Percentiles rank a stretch among this genome's conserved stretches.
These are phyloP conservation scores for Cryphonectria naterciae DNA, from an alignment of 2,329 filamentous ascomycete genomes.

Conservation along the genomic window DNA sequence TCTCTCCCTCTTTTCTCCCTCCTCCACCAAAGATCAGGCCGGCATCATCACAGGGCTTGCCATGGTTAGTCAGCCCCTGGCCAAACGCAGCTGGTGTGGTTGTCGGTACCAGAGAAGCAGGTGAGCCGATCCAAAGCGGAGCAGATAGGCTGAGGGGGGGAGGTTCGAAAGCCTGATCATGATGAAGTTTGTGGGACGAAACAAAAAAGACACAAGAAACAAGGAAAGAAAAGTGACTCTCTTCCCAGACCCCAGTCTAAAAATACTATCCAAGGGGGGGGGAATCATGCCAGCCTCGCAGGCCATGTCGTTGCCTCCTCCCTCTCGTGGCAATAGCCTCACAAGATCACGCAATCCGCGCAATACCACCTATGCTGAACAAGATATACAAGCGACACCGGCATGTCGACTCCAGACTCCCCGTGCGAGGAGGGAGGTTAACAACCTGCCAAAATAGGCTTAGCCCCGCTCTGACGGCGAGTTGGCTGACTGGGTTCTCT, in stretches of 20 bases:
- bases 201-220: too few species aligned
- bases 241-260: not conserved
- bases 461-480: not conserved
- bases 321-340: constrained; percentile 18
- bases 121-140: not conserved
- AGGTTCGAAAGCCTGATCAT: not conserved
- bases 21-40: not conserved
- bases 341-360: constrained; percentile 20
- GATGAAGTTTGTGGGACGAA: not conserved
- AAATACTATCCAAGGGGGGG: not conserved
- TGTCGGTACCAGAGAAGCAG: not conserved
- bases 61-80: not conserved
- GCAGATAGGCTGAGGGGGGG: not conserved
- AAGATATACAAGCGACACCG: constrained; percentile 6
- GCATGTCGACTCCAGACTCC: constrained; percentile 9
- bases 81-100: not conserved
- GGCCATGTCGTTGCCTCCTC: constrained; percentile 12
- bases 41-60: not conserved
- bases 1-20: too few species aligned
- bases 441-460: constrained; percentile 18
- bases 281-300: not conserved
- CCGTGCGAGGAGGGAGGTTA: not conserved
- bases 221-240: not conserved
- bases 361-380: constrained; percentile 16
- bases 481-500: constrained; percentile 2